Evolutionary conservation across 805 yeast species (phyloP).

Genomic region (Priceomyces haplophilus): DNA sequence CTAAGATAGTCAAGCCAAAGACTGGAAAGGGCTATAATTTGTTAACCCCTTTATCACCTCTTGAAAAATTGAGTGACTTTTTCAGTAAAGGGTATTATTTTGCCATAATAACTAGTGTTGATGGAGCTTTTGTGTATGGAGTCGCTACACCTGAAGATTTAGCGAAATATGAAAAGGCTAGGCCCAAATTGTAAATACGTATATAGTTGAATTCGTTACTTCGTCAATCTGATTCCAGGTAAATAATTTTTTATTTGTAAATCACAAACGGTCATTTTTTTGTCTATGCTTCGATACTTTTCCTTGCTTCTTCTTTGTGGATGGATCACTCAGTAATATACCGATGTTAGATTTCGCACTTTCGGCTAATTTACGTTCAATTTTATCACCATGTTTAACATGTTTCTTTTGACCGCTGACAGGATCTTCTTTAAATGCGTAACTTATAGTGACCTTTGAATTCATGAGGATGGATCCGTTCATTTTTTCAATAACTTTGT

Average conservation of each 20-base stretch:
- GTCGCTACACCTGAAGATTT: conserved; percentile 54
- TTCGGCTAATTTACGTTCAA: conserved; percentile 68
- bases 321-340: background rate
- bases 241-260: too few species aligned
- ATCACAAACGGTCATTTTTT: background rate
- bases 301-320: background rate
- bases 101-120: conserved; percentile 56
- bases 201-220: too few species aligned
- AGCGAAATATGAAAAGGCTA: conserved; percentile 37
- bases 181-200: conserved; percentile 37
- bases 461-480: conserved; percentile 70
- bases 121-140: conserved; percentile 53
- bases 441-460: conserved; percentile 54
- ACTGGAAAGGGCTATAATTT: conserved; percentile 38
- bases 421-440: conserved; percentile 66
- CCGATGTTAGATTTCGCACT: conserved; percentile 54
- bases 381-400: conserved; percentile 69
- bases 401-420: conserved; percentile 39
- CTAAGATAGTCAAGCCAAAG: conserved; percentile 35
- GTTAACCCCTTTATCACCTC: conserved; percentile 53
- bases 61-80: conserved; percentile 51
- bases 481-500: conserved; percentile 66
- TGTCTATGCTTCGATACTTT: background rate
- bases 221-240: too few species aligned
- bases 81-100: conserved; percentile 49